Conservation (phyloP, 345 rosid species). For the Arabidopsis arenosa region DNA sequence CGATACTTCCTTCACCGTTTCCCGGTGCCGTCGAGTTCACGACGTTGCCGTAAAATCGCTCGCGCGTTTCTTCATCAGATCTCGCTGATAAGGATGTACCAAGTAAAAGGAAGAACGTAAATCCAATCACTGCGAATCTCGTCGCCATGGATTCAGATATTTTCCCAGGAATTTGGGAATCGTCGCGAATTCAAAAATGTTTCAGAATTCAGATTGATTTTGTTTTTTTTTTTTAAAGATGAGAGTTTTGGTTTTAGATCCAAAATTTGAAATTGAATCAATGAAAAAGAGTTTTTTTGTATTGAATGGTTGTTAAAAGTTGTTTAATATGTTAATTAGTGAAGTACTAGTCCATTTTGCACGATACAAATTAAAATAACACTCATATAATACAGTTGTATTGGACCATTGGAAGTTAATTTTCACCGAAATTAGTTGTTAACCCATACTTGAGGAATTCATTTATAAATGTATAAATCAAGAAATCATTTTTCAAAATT, state of each 20-base stretch:
- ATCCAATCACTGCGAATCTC: slow-evolving; percentile 49
- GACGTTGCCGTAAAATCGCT: slow-evolving; percentile 87
- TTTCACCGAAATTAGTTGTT: no score
- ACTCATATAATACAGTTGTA: no score
- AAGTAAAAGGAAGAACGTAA: slow-evolving; percentile 46
- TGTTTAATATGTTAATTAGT: neutral
- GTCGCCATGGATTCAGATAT: slow-evolving; percentile 40
- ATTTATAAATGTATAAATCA: no score
- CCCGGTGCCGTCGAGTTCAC: slow-evolving; percentile 72
- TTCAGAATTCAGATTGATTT: neutral
- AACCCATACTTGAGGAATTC: no score
- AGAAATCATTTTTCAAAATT: no score
- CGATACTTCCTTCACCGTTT: slow-evolving; percentile 76
- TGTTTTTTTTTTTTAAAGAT: neutral
- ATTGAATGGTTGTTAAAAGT: neutral
- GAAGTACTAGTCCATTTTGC: neutral
- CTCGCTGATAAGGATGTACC: slow-evolving; percentile 51
- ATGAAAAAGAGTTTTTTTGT: neutral
- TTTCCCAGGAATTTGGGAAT: slow-evolving; percentile 25
- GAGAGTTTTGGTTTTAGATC: slow-evolving; percentile 24
- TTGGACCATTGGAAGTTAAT: no score
- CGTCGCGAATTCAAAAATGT: slow-evolving; percentile 13
- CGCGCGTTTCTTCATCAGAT: slow-evolving; percentile 88
- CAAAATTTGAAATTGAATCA: neutral
- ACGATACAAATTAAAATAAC: no score